phyloP scores from a whole-genome alignment of 208 protist genomes.

The Endotrypanum monterogeii region DNA sequence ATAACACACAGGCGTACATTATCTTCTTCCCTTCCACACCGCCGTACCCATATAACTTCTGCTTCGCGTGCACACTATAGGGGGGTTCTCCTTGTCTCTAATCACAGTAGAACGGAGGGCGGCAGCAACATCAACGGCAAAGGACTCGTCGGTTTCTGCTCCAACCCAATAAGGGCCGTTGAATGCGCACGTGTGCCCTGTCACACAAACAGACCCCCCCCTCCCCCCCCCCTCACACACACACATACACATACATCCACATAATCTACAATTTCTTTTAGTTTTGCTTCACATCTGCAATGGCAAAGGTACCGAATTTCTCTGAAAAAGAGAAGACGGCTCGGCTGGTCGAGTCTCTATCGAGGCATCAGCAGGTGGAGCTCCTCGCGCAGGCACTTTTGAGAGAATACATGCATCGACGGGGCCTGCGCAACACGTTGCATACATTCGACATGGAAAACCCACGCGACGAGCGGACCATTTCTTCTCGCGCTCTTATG shows the following conservation, averaged over 20 bases:
- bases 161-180: too few relatives aligned
- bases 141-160: too few relatives aligned
- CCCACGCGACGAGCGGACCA: conserved; percentile 67
- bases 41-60: too few relatives aligned
- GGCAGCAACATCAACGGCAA: too few relatives aligned
- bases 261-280: not conserved
- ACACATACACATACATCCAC: not conserved
- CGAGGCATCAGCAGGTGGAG: conserved; percentile 56
- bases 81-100: too few relatives aligned
- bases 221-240: not conserved
- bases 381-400: conserved; percentile 79
- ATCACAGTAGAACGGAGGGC: too few relatives aligned
- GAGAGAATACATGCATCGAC: conserved; percentile 89
- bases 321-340: conserved; percentile 35
- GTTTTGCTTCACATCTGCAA: not conserved
- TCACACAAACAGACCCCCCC: not conserved
- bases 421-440: conserved; percentile 66
- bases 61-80: too few relatives aligned
- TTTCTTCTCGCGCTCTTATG: conserved; percentile 79
- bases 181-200: not conserved
- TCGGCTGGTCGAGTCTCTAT: conserved; percentile 36
- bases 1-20: not conserved
- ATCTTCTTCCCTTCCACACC: not conserved
- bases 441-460: conserved; percentile 70
- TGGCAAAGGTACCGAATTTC: conserved; percentile 10